Base-by-base conservation (phyloP, 1,139 yeast genomes). In the Citeromyces hawaiiensis region DNA sequence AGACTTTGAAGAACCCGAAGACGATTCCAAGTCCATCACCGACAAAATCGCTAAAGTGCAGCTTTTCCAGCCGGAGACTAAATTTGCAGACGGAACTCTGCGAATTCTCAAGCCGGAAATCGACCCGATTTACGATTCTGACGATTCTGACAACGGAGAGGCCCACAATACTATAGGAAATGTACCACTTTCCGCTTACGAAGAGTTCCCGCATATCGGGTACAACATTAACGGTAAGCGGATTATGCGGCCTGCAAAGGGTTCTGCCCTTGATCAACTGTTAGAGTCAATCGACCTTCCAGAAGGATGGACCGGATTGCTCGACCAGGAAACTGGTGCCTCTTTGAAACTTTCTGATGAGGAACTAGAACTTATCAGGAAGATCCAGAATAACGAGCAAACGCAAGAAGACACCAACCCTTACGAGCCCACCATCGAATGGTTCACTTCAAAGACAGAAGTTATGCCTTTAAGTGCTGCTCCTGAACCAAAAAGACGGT, bases 171-270 rank as follows among this genome's bases (percentile, higher is more conserved):
- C 97, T 5, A 83, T 91, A 48, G 98, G 98, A 36, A 83, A 91
- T 55, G 72, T 91, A 43, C 97, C 98, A 39, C 55, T 91, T 30
- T 74, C 91, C 17, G 96, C 96, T 1, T 91, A 91, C 56, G 99
- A 91, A 41, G 94, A 87, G 57, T 83, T 83, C 80, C 98, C 98
- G 2, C 98, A 93, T 57, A 78, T 91, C 47, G 98, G 98, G 41
- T 91, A 91, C 60, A 93, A 87, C 58, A 87, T 91, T 53, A 93
- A 93, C 57, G 98, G 99, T 54, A 88, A 87, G 58, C 76, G 98
- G 54, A 87, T 91, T 52, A 88, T 93, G 97, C 76, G 99, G 60
- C 99, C 99, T 10, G 98, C 97, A 13, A 83, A 85, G 54, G 96
- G 96, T 7, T 78, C 94, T 42, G 98, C 98, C 1, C 69, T 93